Percentiles rank a stretch among this genome's conserved stretches.
phyloP scores from a whole-genome alignment of 2,329 filamentous ascomycete species.

The Colletotrichum lindemuthianum region DNA sequence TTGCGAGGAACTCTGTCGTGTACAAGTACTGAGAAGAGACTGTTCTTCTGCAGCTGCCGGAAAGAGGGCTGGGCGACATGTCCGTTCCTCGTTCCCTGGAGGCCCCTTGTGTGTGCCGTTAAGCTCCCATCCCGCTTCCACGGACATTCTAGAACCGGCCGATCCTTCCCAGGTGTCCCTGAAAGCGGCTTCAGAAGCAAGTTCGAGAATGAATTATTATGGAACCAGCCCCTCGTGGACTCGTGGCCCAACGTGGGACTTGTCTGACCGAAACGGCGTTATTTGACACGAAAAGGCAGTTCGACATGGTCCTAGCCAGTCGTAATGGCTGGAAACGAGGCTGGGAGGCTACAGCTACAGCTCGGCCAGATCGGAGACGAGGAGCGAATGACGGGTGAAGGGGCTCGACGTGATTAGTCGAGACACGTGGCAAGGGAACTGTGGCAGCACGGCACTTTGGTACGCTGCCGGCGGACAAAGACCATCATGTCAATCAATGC shows the following conservation, averaged over 20 bases:
- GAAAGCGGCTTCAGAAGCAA: not conserved
- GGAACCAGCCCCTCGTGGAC: slow-evolving; percentile 7
- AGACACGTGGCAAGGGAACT: too few species aligned
- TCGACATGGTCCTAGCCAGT: slow-evolving; percentile 7
- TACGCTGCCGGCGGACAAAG: too few species aligned
- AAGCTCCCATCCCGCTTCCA: slow-evolving; percentile 8
- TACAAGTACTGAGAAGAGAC: not conserved
- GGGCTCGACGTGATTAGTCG: too few species aligned
- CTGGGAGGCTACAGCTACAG: not conserved
- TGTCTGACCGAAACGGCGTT: slow-evolving; percentile 17
- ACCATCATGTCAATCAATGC: too few species aligned
- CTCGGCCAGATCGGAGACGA: too few species aligned
- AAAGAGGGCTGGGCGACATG: too few species aligned
- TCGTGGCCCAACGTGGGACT: slow-evolving; percentile 8
- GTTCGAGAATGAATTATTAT: not conserved
- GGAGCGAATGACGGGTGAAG: not conserved
- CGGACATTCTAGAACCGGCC: slow-evolving; percentile 16
- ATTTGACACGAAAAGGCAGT: slow-evolving; percentile 1
- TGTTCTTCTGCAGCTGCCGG: not conserved
- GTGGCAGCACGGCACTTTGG: too few species aligned
- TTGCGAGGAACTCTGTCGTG: too few species aligned
- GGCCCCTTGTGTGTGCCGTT: slow-evolving; percentile 1
- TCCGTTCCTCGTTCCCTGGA: too few species aligned
- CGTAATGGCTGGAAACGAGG: slow-evolving; percentile 19
- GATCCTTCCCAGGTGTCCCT: not conserved